Conservation (phyloP, 208 protist species). For the Endotrypanum monterogeii region DNA sequence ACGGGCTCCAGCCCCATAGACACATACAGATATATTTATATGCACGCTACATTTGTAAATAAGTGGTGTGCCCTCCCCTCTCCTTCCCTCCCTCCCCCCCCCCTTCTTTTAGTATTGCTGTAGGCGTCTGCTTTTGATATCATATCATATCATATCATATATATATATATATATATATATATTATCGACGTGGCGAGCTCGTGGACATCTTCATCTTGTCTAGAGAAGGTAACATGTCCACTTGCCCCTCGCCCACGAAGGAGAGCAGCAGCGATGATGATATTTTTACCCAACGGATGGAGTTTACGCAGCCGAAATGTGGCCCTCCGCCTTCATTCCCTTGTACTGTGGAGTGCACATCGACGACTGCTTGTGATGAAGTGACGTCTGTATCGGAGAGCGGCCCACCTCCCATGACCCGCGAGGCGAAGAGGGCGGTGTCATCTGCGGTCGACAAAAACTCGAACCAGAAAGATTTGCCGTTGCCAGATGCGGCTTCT, state of each 20-base stretch:
- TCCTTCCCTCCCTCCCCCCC: too few species aligned
- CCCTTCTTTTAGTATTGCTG: too few species aligned
- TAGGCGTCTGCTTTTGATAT: too few species aligned
- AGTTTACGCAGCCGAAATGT: constrained; percentile 7
- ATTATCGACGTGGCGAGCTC: too few species aligned
- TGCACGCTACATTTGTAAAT: too few species aligned
- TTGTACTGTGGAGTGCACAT: neutral
- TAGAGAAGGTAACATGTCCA: constrained; percentile 11
- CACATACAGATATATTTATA: too few species aligned
- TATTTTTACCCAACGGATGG: constrained; percentile 29
- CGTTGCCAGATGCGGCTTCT: neutral
- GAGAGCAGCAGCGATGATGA: constrained; percentile 26
- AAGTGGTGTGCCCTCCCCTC: too few species aligned
- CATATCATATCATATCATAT: too few species aligned
- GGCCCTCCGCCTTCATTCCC: neutral
- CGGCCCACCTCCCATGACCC: neutral
- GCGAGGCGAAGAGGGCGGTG: neutral
- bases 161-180: too few species aligned
- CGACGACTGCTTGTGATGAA: neutral
- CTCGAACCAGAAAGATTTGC: neutral
- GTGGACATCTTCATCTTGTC: neutral
- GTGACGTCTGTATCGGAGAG: neutral
- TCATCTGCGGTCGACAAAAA: neutral
- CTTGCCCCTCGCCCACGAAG: neutral
- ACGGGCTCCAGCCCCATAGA: too few species aligned